Evolutionary conservation across 1,284 basidiomycete species (phyloP), one percentile per base, ranked within the genome.

Genomic region (Kwoniella shivajii): DNA sequence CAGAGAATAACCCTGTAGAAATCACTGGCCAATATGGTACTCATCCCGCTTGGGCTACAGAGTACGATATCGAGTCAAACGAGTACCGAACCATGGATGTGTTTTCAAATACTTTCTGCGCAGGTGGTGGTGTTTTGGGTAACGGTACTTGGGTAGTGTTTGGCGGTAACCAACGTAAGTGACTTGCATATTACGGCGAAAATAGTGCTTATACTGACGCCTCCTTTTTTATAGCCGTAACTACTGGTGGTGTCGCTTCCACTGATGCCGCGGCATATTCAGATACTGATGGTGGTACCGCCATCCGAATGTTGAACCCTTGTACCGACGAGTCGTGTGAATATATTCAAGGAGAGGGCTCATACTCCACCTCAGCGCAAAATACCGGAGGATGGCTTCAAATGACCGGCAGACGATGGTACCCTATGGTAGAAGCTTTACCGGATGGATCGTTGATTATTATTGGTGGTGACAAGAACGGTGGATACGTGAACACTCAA

Each of bases 371-470:
- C 24, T 56, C 49, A 24, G 39, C 45, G 7, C 10, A 43, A 2
- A 65, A 74, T 61, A 74, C 72, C 34, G 71, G 71, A 5, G 74
- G 75, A 1, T 81, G 80, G 1, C 82, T 91, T n/a, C 81, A 85
- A 37, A 92, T 94, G 87, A 86, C 90, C 61, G 84, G 83, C 57
- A 80, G 84, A 64, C 84, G 92, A 10, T 95, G 92, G 92, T 95
- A 95, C 74, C 86, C 82, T 45, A 84, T 82, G 60, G 81, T 81
- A 45, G 80, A 82, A 65, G 75, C 76, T 13, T 73, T 82, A n/a
- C 72, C 75, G 48, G 80, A 82, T 51, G 81, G 82, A 29, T 73
- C 71, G 9, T 69, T 79, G 51, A 75, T 79, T 44, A 77, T 90
- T 82, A 76, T 77, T 44, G 77, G 77, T 31, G 77, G 77, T 36